phyloP scores from a whole-genome alignment of 2,329 filamentous ascomycete genomes.

The Talaromyces sp. region DNA sequence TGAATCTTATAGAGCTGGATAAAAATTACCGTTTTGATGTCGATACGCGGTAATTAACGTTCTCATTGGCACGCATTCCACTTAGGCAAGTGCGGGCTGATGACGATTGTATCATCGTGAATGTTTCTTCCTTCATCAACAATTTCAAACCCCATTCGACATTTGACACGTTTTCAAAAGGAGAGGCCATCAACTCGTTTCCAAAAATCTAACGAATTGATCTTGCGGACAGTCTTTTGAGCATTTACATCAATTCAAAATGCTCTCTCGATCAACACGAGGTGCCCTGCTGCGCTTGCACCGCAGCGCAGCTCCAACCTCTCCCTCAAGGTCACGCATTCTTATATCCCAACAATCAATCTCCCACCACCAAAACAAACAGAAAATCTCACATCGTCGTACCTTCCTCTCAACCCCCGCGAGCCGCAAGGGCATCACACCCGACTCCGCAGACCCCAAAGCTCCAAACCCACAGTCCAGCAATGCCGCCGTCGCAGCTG shows the following conservation, averaged over 20 bases:
- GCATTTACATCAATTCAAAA: constrained; percentile 20
- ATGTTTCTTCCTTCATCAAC: neutral
- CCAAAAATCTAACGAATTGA: neutral
- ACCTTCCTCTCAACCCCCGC: constrained; percentile 36
- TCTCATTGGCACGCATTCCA: neutral
- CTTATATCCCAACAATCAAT: neutral
- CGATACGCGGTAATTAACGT: neutral
- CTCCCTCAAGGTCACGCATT: constrained; percentile 7
- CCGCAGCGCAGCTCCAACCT: constrained; percentile 10
- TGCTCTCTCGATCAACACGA: constrained; percentile 42
- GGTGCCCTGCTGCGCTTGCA: constrained; percentile 31
- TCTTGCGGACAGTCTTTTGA: neutral
- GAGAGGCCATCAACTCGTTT: neutral
- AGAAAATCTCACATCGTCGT: constrained; percentile 16
- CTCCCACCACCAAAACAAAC: constrained; percentile 11
- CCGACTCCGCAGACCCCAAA: constrained; percentile 55
- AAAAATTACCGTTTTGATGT: neutral
- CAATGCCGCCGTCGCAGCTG: constrained; percentile 32
- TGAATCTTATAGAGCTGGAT: neutral
- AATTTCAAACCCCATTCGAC: neutral
- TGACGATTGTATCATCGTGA: constrained; percentile 13
- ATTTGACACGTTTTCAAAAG: neutral
- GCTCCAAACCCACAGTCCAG: constrained; percentile 37
- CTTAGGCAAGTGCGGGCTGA: neutral
- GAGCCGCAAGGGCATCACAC: constrained; percentile 53